These are phyloP conservation scores for Fusarium goolgardi DNA, from an alignment of 2,329 filamentous ascomycete species.

Conservation along the genomic window DNA sequence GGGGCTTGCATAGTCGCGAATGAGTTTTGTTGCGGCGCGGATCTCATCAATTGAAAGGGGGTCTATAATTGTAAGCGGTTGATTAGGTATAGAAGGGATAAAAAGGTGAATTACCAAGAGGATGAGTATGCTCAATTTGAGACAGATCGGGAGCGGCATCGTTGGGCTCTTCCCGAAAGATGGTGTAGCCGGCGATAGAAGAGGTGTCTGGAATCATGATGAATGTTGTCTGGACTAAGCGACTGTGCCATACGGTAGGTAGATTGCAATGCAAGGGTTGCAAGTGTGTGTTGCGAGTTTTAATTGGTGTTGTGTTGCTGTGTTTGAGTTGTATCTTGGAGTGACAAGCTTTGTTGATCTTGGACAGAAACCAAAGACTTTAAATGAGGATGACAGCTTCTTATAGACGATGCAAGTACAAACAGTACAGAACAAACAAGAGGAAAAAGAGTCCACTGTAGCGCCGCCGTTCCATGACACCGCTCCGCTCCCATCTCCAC, in stretches of 20 bases:
- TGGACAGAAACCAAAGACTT: neutral
- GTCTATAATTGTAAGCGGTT: conserved; percentile 50
- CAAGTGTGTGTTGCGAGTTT: neutral
- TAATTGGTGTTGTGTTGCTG: neutral
- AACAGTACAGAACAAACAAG: neutral
- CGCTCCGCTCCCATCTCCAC: conserved; percentile 37
- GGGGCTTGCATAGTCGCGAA: conserved; percentile 55
- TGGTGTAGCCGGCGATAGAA: conserved; percentile 59
- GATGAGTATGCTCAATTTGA: conserved; percentile 51
- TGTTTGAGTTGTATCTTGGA: conserved; percentile 6
- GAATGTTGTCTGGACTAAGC: conserved; percentile 50
- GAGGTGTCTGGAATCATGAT: conserved; percentile 58
- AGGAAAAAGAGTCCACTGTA: conserved; percentile 9
- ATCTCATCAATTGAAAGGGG: conserved; percentile 68
- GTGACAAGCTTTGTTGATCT: conserved; percentile 3
- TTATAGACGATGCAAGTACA: conserved; percentile 39
- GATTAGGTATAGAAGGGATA: neutral
- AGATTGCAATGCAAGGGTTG: conserved; percentile 4
- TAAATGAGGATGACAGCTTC: conserved; percentile 37
- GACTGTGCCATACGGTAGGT: conserved; percentile 48
- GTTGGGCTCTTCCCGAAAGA: conserved; percentile 57
- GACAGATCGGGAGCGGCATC: conserved; percentile 52
- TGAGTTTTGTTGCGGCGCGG: conserved; percentile 59
- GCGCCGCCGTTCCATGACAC: conserved; percentile 31
- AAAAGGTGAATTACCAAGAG: conserved; percentile 49